phyloP scores from a whole-genome alignment of 441 rosid species.

The Croton laevigatus region DNA sequence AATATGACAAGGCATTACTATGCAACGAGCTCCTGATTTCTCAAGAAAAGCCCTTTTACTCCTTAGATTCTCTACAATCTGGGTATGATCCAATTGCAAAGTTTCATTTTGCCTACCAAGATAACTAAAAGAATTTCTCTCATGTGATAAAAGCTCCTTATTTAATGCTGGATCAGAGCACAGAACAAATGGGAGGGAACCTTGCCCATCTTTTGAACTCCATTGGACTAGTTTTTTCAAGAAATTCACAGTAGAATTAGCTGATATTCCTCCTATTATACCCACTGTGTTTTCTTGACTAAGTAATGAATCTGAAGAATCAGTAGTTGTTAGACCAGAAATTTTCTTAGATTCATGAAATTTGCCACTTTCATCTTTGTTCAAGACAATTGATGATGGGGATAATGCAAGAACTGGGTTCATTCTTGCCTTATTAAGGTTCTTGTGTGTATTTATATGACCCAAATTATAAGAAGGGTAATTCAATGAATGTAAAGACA shows the following conservation, averaged over 20 bases:
- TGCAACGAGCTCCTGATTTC: conserved; percentile 62
- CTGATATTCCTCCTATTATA: conserved; percentile 66
- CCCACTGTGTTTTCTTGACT: conserved; percentile 57
- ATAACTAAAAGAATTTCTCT: conserved; percentile 36
- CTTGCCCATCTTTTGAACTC: conserved; percentile 49
- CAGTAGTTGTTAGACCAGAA: conserved; percentile 26
- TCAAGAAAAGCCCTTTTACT: conserved; percentile 60
- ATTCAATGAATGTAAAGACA: conserved; percentile 40
- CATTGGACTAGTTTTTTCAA: conserved; percentile 50
- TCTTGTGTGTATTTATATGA: conserved; percentile 27
- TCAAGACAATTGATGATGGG: conserved; percentile 46
- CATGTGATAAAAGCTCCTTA: conserved; percentile 44
- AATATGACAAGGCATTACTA: conserved; percentile 73
- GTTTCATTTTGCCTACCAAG: conserved; percentile 26
- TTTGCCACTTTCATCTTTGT: conserved; percentile 46
- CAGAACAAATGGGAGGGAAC: conserved; percentile 52
- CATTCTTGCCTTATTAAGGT: conserved; percentile 28
- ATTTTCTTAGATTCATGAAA: conserved; percentile 37
- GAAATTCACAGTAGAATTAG: conserved; percentile 48
- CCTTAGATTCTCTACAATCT: conserved; percentile 43
- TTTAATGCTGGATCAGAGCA: conserved; percentile 65
- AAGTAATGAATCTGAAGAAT: conserved; percentile 36
- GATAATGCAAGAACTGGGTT: conserved; percentile 41
- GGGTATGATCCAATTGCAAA: conserved; percentile 28
- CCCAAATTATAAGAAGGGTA: conserved; percentile 34